Base-by-base conservation (phyloP, 139 green algal species). In the Chlorella ohadii region DNA sequence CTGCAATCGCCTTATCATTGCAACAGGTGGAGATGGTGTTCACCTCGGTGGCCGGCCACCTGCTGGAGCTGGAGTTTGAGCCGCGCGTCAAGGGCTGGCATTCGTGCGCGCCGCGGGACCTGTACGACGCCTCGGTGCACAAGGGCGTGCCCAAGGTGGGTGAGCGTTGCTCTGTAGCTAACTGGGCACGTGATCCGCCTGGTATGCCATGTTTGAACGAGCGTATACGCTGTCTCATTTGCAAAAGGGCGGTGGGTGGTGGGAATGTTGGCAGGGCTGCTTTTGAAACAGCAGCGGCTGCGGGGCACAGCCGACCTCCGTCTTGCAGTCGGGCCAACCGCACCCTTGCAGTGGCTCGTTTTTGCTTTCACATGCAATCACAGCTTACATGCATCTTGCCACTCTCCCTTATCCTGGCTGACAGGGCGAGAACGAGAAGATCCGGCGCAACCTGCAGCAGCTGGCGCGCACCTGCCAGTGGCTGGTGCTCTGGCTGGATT, bases 401-500 rank as follows among this genome's bases (percentile, higher is more conserved):
- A n/a, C n/a, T n/a, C 44, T 51, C 44, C 44, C 44, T 51, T 51
- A 9, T 51, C 44, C 6, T n/a, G n/a, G 7, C 44, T 51, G 9
- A 31, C 72, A 90, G 84, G 82, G 82, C 57, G 93, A 95, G 88
- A 96, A 96, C 77, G 67, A 87, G 44, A 70, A 89, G 17, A 74
- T 98, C 34, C 83, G 93, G 86, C 66, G 86, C 33, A 97, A 98
- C 80, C 87, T 99, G 72, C 79, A 96, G 88, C 78, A 91, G 81
- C 91, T 96, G 85, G 89, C 94, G 13, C 75, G 92, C 27, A 72
- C 82, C 19, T 88, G 79, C 34, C 81, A 97, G 34, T 94, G 88
- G 93, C 94, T 99, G 67, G 90, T 99, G 33, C 91, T 99, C 67
- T 99, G 97, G 97, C 93, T 99, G 82, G 97, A 99, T 86, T 99